Percentiles rank a stretch among this genome's conserved stretches.
These are phyloP conservation scores for Phytophthora melonis DNA, from an alignment of 352 stramenopile species.

Conservation along the genomic window DNA sequence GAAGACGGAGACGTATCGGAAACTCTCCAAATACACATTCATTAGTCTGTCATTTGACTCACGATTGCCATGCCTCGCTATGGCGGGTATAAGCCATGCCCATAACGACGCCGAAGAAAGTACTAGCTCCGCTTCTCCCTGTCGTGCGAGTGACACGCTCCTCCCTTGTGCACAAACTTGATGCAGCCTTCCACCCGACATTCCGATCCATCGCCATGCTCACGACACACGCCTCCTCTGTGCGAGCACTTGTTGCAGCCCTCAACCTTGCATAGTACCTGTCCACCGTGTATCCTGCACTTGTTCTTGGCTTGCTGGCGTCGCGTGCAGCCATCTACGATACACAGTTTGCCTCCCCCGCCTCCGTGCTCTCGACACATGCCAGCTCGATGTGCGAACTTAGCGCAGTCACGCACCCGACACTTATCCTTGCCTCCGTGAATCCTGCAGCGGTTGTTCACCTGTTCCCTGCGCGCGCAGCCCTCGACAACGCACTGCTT, in stretches of 20 bases:
- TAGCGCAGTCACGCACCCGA: slow-evolving; percentile 41
- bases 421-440: slow-evolving; percentile 68
- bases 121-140: slow-evolving; percentile 29
- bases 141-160: slow-evolving; percentile 67
- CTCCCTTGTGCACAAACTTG: slow-evolving; percentile 78
- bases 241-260: slow-evolving; percentile 73
- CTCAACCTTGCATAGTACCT: slow-evolving; percentile 65
- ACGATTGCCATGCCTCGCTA: too few species aligned
- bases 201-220: slow-evolving; percentile 64
- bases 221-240: slow-evolving; percentile 69
- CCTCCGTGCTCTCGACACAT: slow-evolving; percentile 66
- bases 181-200: slow-evolving; percentile 67
- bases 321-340: slow-evolving; percentile 58
- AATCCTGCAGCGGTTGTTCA: slow-evolving; percentile 61
- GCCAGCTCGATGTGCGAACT: slow-evolving; percentile 19
- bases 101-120: too few species aligned
- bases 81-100: too few species aligned
- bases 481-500: slow-evolving; percentile 22
- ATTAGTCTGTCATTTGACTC: too few species aligned
- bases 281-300: slow-evolving; percentile 66
- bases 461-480: slow-evolving; percentile 24
- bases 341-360: slow-evolving; percentile 56
- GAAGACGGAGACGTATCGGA: too few species aligned
- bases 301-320: slow-evolving; percentile 66
- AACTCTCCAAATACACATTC: too few species aligned